Percentiles rank a stretch among this genome's conserved stretches.
Conservation (phyloP, 495 filamentous ascomycete genomes). For the Penicillium bialowiezense region DNA sequence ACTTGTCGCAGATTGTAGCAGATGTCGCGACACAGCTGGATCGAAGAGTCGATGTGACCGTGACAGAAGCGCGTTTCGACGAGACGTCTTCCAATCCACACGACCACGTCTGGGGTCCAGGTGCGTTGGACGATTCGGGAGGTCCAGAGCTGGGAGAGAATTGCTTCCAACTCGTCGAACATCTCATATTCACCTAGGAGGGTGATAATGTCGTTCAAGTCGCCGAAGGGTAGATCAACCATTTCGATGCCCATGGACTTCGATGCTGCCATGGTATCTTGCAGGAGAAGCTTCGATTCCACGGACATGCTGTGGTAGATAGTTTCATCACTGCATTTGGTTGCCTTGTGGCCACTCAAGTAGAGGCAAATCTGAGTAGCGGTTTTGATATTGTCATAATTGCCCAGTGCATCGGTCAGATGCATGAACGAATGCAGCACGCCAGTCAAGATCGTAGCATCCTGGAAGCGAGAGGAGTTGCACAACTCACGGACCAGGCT, state of each 20-base stretch:
- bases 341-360: constrained; percentile 48
- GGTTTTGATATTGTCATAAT: constrained; percentile 43
- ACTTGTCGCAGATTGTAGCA: constrained; percentile 63
- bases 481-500: constrained; percentile 41
- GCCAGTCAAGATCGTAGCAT: constrained; percentile 51
- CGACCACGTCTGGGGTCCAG: constrained; percentile 52
- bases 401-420: constrained; percentile 50
- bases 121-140: constrained; percentile 58
- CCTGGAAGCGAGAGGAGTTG: constrained; percentile 40
- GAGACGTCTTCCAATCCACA: constrained; percentile 55
- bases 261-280: constrained; percentile 48
- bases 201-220: constrained; percentile 53
- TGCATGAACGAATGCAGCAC: constrained; percentile 56
- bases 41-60: constrained; percentile 40
- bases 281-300: constrained; percentile 53
- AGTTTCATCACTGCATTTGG: constrained; percentile 36
- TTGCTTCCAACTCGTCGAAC: constrained; percentile 55
- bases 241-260: constrained; percentile 51
- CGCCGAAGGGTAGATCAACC: constrained; percentile 46
- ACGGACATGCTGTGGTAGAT: constrained; percentile 46
- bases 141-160: constrained; percentile 59
- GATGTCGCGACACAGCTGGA: constrained; percentile 56
- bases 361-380: constrained; percentile 56
- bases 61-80: constrained; percentile 56
- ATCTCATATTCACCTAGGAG: constrained; percentile 58